Base-by-base conservation (phyloP, 2,329 filamentous ascomycete genomes). In the Fusarium piperis region DNA sequence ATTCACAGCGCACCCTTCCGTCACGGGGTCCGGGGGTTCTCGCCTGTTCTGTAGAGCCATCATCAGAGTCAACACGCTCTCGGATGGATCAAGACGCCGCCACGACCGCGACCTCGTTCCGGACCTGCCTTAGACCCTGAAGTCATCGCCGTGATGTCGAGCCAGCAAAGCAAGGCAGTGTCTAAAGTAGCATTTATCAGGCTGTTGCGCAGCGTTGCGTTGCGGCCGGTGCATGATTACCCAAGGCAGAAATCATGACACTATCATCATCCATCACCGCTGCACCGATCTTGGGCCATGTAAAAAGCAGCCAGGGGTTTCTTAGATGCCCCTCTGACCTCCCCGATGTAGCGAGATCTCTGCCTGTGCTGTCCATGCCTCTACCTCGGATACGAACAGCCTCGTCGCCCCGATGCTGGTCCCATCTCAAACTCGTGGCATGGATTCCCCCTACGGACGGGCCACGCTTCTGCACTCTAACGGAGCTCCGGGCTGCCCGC, bases 381-480 rank as follows among this genome's bases (percentile, higher is more conserved):
- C 51, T 44, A 35, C 56, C 38, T 33, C 62, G 57, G 61, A 67
- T 64, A 63, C 41, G 46, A 57, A 68, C 62, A 56, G 53, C 57
- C 53, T 59, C 26, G 46, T 59, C 41, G 41, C 59, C 59, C 51
- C 52, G 59, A 70, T 67, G 63, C 67, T 20, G 68, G 57, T 67
- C 41, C 61, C 59, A 57, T 64, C 62, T 41, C 56, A 66, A 63
- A 66, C 65, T 70, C 46, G 41, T 62, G 55, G 59, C 68, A 76
- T 74, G 72, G 74, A 60, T 68, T 48, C 56, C 65, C 68, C 64
- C 41, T 53, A 59, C 57, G 23, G 56, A 51, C 38, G 36, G 18
- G 62, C 67, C 65, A 73, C 65, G 68, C 65, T 67, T 70, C 74
- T 76, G 74, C 68, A 74, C 52, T 70, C 61, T 51, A 64, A 75